Conservation (phyloP, 2,329 filamentous ascomycete genomes). For the Pleoardoris graminearum region DNA sequence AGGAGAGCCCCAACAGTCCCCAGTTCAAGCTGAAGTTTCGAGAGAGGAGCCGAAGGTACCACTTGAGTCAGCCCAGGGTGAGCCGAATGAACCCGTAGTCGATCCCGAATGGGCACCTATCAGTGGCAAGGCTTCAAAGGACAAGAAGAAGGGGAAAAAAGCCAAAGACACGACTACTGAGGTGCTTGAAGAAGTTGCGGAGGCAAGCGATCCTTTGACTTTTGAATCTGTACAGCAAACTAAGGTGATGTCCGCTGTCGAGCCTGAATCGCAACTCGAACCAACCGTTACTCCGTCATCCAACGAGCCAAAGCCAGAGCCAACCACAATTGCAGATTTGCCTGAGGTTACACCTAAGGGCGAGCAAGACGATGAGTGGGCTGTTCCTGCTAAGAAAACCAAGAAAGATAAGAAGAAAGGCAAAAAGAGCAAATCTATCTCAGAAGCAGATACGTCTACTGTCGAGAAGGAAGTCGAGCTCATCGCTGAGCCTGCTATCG, state of each 20-base stretch:
- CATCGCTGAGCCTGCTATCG: not conserved
- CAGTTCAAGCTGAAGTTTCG: not conserved
- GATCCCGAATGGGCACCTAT: slow-evolving; percentile 10
- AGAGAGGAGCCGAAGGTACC: not conserved
- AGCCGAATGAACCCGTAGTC: slow-evolving; percentile 1
- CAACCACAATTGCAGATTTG: not conserved
- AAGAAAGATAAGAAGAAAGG: slow-evolving; percentile 36
- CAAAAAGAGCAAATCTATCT: slow-evolving; percentile 27
- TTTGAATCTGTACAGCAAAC: slow-evolving; percentile 11
- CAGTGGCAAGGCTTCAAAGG: slow-evolving; percentile 31
- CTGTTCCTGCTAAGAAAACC: slow-evolving; percentile 23
- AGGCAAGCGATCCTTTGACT: not conserved
- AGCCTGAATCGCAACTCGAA: slow-evolving; percentile 3
- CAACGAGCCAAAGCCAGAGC: not conserved
- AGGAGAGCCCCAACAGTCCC: not conserved
- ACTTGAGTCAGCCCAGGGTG: slow-evolving; percentile 2
- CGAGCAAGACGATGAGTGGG: slow-evolving; percentile 20
- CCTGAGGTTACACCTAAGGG: slow-evolving; percentile 13
- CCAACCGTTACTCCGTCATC: not conserved
- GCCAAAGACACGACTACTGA: slow-evolving; percentile 16
- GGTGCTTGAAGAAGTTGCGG: not conserved
- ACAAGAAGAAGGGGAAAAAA: slow-evolving; percentile 42
- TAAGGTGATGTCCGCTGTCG: not conserved
- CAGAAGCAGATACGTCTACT: slow-evolving; percentile 16
- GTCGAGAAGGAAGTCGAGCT: slow-evolving; percentile 10